Base-by-base conservation (phyloP, 2,329 filamentous ascomycete genomes). In the Chaetomium sp. region DNA sequence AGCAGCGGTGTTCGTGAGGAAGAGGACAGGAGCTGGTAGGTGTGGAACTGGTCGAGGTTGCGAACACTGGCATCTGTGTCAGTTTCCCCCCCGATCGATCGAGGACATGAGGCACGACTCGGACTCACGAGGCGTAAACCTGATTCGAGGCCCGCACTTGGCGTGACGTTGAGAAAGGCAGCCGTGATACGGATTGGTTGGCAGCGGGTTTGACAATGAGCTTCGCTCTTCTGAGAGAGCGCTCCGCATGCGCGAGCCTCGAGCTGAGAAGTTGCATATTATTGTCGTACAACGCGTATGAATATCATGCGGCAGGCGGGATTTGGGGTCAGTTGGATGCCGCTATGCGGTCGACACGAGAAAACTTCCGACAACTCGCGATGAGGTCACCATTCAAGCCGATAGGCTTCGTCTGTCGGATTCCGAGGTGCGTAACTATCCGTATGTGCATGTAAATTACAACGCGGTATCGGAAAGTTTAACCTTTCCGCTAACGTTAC, bases 1-100 rank as follows among this genome's bases (percentile, higher is more conserved):
- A 88, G 72, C n/a, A 87, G 80, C 2, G 85, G 85, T 2, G 75
- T 80, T 51, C 81, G 78, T 6, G 83, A 78, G 6, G 83, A 83
- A 2, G 82, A 80, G 2, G 83, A 84, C 59, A 85, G 77, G n/a
- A 82, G 78, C 63, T 85, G 79, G 75, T 86, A 83, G 21, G 81
- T 84, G 71, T 81, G 74, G 73, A 88, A 82, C 67, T 85, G 81
- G 70, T 83, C 79, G 54, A 80, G 77, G 57, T 80, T 80, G 67
- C 84, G 85, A 70, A 87, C 81, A 45, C 85, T 87, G 63, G 12
- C 10, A 9, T n/a, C 13, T 23, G 12, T 13, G 57, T 64, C 12
- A 59, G 62, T 49, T 57, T 9, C 31, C 33, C 9, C 23, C 12
- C 1, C n/a, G 12, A 27, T 49, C 6, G 25, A 16, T 19, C 35